Evolutionary conservation across 2,329 filamentous ascomycete species (phyloP), one percentile per base, ranked within the genome.

Genomic region (Amauroascus verrucosus): DNA sequence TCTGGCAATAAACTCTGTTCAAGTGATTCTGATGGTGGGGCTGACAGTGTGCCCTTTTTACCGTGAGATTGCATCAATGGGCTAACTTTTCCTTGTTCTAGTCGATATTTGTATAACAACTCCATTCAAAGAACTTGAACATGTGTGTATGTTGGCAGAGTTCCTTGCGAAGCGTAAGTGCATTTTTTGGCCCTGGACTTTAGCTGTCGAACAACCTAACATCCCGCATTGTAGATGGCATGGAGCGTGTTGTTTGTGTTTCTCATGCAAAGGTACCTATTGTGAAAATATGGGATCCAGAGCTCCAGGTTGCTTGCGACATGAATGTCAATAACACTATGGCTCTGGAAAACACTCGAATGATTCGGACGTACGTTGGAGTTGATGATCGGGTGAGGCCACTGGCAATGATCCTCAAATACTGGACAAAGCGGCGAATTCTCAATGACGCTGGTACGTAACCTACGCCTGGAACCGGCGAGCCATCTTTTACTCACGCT

Each of bases 321-420:
- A 93, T 98, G 85, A 98, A 98, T 62, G 90, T 98, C 72, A 98
- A 98, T 74, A 98, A 97, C 63, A 93, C 90, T 0, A 72, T 94
- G 51, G 93, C 93, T 3, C 75, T 98, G 57, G 90, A 97, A 69
- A 98, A 98, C 64, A 98, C 93, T 13, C 83, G 90, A 48, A 95
- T 98, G 90, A 93, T 98, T 63, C 88, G 90, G 66, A 95, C 89
- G 0, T 98, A 98, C 70, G 88, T 98, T 57, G 84, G 94, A 64
- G 85, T 94, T 54, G 93, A 98, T 68, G 82, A 89, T 37, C 83
- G 93, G 57, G 88, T 98, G 53, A 83, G 93, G 41, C 89, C 87
- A 43, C 75, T 98, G 61, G 91, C 93, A 14, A 97, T 98, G 88
- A 86, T 95, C 56, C 81, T 98, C 72, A 98, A 98, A 70, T 81